Evolutionary conservation across 1,139 yeast genomes (phyloP), one percentile per base, ranked within the genome.

Genomic region (Blastobotrys petasosporus): DNA sequence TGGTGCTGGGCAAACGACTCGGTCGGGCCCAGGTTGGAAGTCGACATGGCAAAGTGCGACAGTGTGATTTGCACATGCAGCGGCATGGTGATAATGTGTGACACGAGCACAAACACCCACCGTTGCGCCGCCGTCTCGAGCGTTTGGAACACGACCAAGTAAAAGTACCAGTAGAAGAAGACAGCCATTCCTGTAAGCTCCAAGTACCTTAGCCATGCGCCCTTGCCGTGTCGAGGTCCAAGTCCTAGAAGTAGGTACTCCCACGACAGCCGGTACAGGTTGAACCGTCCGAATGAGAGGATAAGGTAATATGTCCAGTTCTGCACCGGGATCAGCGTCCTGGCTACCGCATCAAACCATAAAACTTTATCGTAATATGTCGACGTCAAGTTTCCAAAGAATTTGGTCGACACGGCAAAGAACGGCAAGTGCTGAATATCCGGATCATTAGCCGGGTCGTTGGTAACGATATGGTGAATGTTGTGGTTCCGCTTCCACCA

Each of bases 401-500:
- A 69, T 51, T 85, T 70, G 1, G 85, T 74, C 45, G 90, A 81
- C 20, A 88, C 94, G 1, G 95, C 94, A 62, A 87, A 87, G 58
- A 87, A 87, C 1, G 96, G 96, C 53, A 87, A 65, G 65, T 87
- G 96, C 64, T 88, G 96, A 60, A 87, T 88, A 66, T 87, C 96
- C 0, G 96, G 96, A 60, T 88, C 96, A 62, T 87, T 95, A 1
- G 83, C 82, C 0, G 96, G 96, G 59, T 87, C 95, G 63, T 87
- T 87, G 12, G 96, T 84, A 46, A 87, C 75, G 47, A 87, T 67
- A 64, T 87, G 96, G 62, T 88, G 96, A 17, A 87, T 94, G 62
- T 87, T 87, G 64, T 87, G 96, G 64, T 85, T 87, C 44, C 92
- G 73, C 59, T 87, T 88, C 96, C 96, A 87, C 96, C 96, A 87